These are phyloP conservation scores for Phellopilus nigrolimitatus DNA, from an alignment of 1,284 basidiomycete species.

Conservation along the genomic window DNA sequence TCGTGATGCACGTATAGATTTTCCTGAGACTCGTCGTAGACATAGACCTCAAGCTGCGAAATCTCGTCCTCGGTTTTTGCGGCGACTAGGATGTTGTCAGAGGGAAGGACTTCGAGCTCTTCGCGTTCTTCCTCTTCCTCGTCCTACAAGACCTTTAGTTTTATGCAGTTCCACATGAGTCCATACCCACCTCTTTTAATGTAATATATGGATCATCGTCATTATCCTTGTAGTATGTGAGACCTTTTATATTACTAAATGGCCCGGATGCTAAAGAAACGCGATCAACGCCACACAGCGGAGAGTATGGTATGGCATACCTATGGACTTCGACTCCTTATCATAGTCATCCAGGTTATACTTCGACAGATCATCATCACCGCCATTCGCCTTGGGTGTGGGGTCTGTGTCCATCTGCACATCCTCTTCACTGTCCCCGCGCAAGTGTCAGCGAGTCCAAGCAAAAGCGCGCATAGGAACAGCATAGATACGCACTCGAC, in stretches of 20 bases:
- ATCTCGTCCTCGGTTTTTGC: constrained; percentile 98
- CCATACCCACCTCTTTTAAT: constrained; percentile 73
- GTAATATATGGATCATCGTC: constrained; percentile 98
- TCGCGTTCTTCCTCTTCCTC: constrained; percentile 82
- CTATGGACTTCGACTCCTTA: constrained; percentile 66
- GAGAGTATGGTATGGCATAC: constrained; percentile 33
- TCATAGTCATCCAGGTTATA: constrained; percentile 96
- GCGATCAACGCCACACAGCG: constrained; percentile 12
- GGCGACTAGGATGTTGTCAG: constrained; percentile 89
- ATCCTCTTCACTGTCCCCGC: constrained; percentile 40
- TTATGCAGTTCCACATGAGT: neutral
- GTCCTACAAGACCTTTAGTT: constrained; percentile 39
- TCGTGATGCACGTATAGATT: constrained; percentile 98
- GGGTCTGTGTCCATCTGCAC: constrained; percentile 49
- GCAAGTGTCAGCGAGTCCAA: constrained; percentile 23
- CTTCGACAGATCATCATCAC: constrained; percentile 77
- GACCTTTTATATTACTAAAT: constrained; percentile 94
- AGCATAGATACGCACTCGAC: constrained; percentile 66
- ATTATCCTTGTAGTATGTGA: constrained; percentile 89
- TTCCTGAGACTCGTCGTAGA: constrained; percentile 90
- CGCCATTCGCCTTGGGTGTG: constrained; percentile 30
- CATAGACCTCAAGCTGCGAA: constrained; percentile 92
- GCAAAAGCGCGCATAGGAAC: constrained; percentile 9
- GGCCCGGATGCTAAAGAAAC: constrained; percentile 64
- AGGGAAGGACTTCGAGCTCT: constrained; percentile 86